Evolutionary conservation across 2,329 filamentous ascomycete genomes (phyloP), one percentile per base, ranked within the genome.

Genomic region (Colletotrichum sublineola): DNA sequence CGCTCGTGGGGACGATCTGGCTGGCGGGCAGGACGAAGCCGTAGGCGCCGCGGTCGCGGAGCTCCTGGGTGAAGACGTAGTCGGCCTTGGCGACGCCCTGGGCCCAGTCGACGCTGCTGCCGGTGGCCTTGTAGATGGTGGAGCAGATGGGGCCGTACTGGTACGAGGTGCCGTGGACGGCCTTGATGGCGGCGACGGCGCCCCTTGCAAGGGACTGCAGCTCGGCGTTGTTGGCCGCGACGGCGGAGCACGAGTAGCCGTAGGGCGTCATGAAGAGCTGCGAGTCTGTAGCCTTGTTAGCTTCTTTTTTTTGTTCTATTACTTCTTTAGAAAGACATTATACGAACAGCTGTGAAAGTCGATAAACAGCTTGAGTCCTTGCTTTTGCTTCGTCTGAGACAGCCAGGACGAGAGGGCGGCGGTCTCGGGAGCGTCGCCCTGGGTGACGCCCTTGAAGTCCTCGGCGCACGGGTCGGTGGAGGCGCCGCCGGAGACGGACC

Each of bases 61-160:
- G 79, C 77, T 85, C 84, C 11, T 80, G 76, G 1, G 82, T 82
- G 75, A 84, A 85, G 33, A 78, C 78, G 58, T 84, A 80, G 67
- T 84, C 82, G 1, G 85, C 82, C 48, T 80, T 78, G 61, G 82
- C 79, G 5, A 85, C 80, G 58, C 85, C 85, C 29, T 78, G 77
- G 57, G 82, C 81, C 69, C 84, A 87, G 77, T 88, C 86, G 31
- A 84, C 82, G 57, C 81, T 84, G 66, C 78, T 82, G 31, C 85
- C 85, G 0, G 82, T 81, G 0, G 89, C 87, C 74, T 87, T 84
- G 79, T 92, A 92, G 74, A 92, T 89, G 40, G 89, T 91, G 53
- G 80, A 81, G 79, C 90, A 92, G 73, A 89, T 87, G 2, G 88
- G 86, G 0, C 87, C 86, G 57, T 86, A 82, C 18, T 77, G 63